phyloP scores from a whole-genome alignment of 805 yeast genomes.

The Tetrapisispora fleetii region DNA sequence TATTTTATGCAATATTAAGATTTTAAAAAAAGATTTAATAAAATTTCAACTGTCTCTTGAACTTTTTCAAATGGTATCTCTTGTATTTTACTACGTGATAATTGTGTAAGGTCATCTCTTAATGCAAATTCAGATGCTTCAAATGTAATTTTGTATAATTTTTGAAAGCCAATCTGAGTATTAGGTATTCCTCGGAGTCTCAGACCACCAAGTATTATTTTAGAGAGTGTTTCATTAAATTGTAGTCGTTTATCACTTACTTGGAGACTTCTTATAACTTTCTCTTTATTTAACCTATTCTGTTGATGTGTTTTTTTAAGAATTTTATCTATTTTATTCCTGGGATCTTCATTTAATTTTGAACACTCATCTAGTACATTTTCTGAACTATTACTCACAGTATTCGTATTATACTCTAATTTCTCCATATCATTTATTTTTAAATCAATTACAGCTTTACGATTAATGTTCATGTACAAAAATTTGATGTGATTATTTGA shows the following conservation, averaged over 20 bases:
- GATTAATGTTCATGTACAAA: conserved; percentile 2
- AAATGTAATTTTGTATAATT: conserved; percentile 30
- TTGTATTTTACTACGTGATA: conserved; percentile 1
- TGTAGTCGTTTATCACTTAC: conserved; percentile 19
- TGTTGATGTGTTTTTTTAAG: conserved; percentile 15
- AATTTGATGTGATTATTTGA: conserved; percentile 2
- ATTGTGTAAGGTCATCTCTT: conserved; percentile 17
- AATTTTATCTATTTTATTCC: conserved; percentile 9
- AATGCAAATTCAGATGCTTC: conserved; percentile 33
- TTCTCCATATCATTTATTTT: conserved; percentile 1
- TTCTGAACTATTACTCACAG: conserved; percentile 2
- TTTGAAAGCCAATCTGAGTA: conserved; percentile 23
- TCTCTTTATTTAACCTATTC: conserved; percentile 8
- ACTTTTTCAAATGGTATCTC: conserved; percentile 24
- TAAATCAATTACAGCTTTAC: conserved; percentile 5
- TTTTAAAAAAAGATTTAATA: conserved; percentile 23
- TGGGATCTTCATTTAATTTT: not conserved
- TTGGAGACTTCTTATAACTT: conserved; percentile 13
- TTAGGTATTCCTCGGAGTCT: conserved; percentile 28
- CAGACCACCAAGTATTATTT: conserved; percentile 30
- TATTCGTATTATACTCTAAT: not conserved
- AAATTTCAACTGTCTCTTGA: conserved; percentile 30
- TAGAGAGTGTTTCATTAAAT: conserved; percentile 27
- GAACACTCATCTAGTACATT: not conserved
- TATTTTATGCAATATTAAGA: not conserved